Evolutionary conservation across 2,329 filamentous ascomycete species (phyloP).

Genomic region (Pseudodiploospora longispora): DNA sequence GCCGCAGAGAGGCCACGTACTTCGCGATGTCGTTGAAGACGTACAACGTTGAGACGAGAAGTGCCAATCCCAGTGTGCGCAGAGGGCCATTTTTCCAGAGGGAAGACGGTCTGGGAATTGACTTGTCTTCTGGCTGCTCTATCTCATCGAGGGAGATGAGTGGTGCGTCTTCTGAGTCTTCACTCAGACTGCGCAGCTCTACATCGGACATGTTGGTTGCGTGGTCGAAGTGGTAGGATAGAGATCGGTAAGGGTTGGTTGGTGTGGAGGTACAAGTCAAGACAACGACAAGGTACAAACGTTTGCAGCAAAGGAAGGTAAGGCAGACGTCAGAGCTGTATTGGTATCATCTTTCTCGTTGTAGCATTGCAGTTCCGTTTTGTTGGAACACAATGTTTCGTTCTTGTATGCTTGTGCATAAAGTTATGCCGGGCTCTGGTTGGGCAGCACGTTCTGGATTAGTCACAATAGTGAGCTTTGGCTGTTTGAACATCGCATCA

Average conservation of each 20-base stretch:
- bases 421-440: no score
- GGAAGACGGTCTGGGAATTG: neutral
- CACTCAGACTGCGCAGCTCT: neutral
- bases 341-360: neutral
- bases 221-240: neutral
- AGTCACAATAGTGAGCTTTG: no score
- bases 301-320: no score
- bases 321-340: no score
- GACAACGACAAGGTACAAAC: no score
- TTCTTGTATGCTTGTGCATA: no score
- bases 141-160: neutral
- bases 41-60: neutral
- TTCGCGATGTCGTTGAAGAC: conserved; percentile 1
- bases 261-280: no score
- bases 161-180: neutral
- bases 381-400: no score
- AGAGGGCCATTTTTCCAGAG: neutral
- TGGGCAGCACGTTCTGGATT: no score
- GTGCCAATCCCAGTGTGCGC: neutral
- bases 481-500: no score
- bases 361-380: no score
- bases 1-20: neutral
- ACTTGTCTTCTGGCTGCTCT: neutral
- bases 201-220: neutral
- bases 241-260: no score